Evolutionary conservation across 2,329 filamentous ascomycete species (phyloP).

Genomic region (Macrophomina pseudophaseolina): DNA sequence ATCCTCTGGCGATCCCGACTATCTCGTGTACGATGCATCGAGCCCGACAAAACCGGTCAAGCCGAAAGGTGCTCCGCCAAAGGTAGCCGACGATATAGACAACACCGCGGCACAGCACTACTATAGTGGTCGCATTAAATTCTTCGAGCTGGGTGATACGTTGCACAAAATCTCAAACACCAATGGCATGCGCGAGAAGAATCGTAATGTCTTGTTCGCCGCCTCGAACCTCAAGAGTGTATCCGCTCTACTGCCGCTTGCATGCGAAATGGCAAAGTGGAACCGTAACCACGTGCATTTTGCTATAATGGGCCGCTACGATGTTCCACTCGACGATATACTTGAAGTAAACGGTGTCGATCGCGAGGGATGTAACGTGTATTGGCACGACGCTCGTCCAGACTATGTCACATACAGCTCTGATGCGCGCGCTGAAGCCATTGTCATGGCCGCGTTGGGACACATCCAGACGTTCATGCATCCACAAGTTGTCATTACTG

Average conservation of each 20-base stretch:
- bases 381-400: conserved; percentile 75
- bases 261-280: conserved; percentile 81
- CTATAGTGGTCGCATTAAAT: conserved; percentile 74
- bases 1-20: conserved; percentile 32
- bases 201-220: conserved; percentile 79
- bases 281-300: conserved; percentile 80
- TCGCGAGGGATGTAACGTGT: conserved; percentile 65
- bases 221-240: conserved; percentile 76
- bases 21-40: background rate
- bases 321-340: conserved; percentile 71
- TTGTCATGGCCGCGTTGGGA: conserved; percentile 67
- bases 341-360: conserved; percentile 80
- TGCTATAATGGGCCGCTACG: conserved; percentile 74
- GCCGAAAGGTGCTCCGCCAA: conserved; percentile 34
- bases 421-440: conserved; percentile 69
- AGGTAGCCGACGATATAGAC: conserved; percentile 30
- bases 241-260: conserved; percentile 75
- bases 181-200: conserved; percentile 57
- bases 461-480: conserved; percentile 76
- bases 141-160: conserved; percentile 67
- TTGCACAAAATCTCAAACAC: conserved; percentile 65
- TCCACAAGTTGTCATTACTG: conserved; percentile 77
- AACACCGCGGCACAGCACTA: conserved; percentile 46
- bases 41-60: conserved; percentile 13
- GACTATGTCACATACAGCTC: conserved; percentile 74